Base-by-base conservation (phyloP, 2,329 filamentous ascomycete species). In the Nemania diffusa region DNA sequence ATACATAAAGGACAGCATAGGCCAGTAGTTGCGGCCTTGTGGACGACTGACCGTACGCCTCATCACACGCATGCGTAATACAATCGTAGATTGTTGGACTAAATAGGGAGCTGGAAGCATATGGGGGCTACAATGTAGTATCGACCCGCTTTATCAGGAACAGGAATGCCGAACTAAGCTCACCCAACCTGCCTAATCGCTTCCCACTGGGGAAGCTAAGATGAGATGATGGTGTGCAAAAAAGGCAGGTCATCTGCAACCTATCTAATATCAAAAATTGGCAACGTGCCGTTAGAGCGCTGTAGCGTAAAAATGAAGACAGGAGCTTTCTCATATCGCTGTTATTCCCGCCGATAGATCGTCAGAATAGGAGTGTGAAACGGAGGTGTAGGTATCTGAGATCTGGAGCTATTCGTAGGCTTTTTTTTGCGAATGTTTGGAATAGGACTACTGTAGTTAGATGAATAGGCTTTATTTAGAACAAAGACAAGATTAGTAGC, bases 111-210 rank as follows among this genome's bases (percentile, higher is more conserved):
- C 40, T 64, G 29, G 3, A 32, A 53, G 37, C 20, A 34, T 44
- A 51, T 24, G 53, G 52, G 29, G 44, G 57, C 15, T 58, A 13
- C 40, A 65, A 50, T 17, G 58, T 62, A 44, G 57, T 58, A 66
- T 68, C 20, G 66, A 34, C 55, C 63, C 69, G 62, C 66, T 69
- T 66, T 64, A 68, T 40, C 68, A 68, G 65, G 59, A 57, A 68
- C 59, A 57, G 60, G 50, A 69, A 58, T 60, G 57, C 65, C 62
- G 29, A 66, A 44, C 50, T 44, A 17, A 57, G 46, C 48, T 57
- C 37, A 68, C 51, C 34, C 62, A 65, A 69, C 62, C 57, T 65
- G 62, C 62, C 65, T 63, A 59, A 58, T 68, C 56, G 64, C 53
- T 68, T 58, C 57, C 42, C 57, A 59, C 48, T 46, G 24, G 52